A percentile compares a stretch with the other conserved stretches of the same genome.
phyloP scores from a whole-genome alignment of 1,284 basidiomycete genomes.

The Sporisorium reilianum region DNA sequence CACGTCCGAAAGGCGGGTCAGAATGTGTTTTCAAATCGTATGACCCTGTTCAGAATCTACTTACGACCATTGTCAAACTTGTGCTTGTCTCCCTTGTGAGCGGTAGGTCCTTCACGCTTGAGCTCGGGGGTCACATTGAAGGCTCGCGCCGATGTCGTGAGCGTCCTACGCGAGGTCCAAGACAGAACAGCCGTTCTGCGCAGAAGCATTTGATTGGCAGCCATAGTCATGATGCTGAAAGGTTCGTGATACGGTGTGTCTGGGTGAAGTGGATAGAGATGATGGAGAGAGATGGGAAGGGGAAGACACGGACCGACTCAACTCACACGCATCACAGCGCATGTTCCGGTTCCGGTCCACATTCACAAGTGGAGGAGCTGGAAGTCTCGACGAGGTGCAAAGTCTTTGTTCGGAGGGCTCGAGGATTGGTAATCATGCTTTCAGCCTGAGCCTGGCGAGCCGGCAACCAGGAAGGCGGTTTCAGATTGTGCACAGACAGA shows the following conservation, averaged over 20 bases:
- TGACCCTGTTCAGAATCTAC: too few relatives aligned
- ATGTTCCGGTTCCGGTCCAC: background rate
- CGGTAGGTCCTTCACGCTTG: constrained; percentile 45
- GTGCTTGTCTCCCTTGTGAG: constrained; percentile 31
- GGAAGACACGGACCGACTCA: background rate
- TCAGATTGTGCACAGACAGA: too few relatives aligned
- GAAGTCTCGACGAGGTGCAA: background rate
- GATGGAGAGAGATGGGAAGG: too few relatives aligned
- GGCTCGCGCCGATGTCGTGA: constrained; percentile 13
- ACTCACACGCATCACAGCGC: background rate
- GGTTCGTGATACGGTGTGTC: background rate
- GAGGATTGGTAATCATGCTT: constrained; percentile 7
- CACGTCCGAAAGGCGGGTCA: background rate
- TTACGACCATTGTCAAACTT: constrained; percentile 47
- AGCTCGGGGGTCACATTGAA: constrained; percentile 25
- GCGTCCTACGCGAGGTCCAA: constrained; percentile 12
- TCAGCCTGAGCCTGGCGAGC: background rate
- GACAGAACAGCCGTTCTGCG: constrained; percentile 19
- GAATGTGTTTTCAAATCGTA: background rate
- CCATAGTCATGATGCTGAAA: constrained; percentile 2
- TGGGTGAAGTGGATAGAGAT: background rate
- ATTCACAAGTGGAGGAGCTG: background rate
- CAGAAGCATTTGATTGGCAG: constrained; percentile 18
- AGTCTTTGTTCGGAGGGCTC: background rate
- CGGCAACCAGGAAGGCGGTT: background rate